A percentile compares a stretch with the other conserved stretches of the same genome.
These are phyloP conservation scores for Chaetomium globosum DNA, from an alignment of 2,329 filamentous ascomycete genomes.

Conservation along the genomic window DNA sequence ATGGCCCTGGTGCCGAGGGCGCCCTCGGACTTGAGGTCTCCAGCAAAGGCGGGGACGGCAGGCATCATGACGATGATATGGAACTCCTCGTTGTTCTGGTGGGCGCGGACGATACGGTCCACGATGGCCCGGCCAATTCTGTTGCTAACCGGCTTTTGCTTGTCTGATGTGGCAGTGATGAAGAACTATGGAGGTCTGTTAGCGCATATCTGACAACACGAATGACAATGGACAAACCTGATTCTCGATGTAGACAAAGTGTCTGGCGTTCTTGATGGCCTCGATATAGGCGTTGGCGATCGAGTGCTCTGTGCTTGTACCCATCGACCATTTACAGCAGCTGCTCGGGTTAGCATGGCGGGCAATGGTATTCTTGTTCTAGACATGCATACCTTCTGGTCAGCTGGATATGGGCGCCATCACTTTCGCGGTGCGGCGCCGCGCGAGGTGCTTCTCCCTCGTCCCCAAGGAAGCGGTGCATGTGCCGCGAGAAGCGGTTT, in stretches of 20 bases:
- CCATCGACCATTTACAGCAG: slow-evolving; percentile 56
- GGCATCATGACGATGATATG: slow-evolving; percentile 78
- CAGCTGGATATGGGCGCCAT: slow-evolving; percentile 52
- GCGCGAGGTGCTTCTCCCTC: slow-evolving; percentile 33
- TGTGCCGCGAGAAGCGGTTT: slow-evolving; percentile 44
- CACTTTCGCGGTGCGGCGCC: slow-evolving; percentile 32
- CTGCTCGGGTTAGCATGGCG: slow-evolving; percentile 39
- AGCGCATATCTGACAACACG: not conserved
- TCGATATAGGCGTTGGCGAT: slow-evolving; percentile 84
- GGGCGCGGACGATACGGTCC: slow-evolving; percentile 72
- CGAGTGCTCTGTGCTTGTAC: slow-evolving; percentile 66
- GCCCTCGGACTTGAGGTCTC: slow-evolving; percentile 72
- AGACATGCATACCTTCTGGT: slow-evolving; percentile 49
- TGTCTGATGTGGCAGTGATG: slow-evolving; percentile 74
- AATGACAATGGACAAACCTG: slow-evolving; percentile 46
- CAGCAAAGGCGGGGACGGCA: slow-evolving; percentile 78
- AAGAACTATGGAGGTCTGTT: slow-evolving; percentile 67
- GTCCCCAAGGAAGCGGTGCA: slow-evolving; percentile 46
- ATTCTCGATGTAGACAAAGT: slow-evolving; percentile 81
- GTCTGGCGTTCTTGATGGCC: slow-evolving; percentile 66
- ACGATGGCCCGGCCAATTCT: slow-evolving; percentile 78
- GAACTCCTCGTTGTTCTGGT: slow-evolving; percentile 66
- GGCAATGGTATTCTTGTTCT: not conserved
- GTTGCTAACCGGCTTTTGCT: slow-evolving; percentile 74
- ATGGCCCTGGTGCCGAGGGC: slow-evolving; percentile 79